Evolutionary conservation across 441 rosid species (phyloP).

Genomic region (Melastoma candidum): DNA sequence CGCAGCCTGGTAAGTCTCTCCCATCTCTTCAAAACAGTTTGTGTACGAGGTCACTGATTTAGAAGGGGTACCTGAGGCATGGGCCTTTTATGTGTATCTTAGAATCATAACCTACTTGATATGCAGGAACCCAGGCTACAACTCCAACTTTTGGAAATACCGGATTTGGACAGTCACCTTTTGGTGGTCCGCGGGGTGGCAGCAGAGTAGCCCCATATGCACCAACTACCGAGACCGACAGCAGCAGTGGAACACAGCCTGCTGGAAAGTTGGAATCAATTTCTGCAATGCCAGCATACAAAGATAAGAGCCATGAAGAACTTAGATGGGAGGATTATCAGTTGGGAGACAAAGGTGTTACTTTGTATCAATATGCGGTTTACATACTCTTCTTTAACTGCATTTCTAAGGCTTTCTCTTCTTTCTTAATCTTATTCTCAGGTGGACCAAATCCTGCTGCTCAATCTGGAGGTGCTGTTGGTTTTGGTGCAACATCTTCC

Average conservation of each 20-base stretch:
- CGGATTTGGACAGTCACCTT: slow-evolving; percentile 63
- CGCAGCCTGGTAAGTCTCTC: slow-evolving; percentile 49
- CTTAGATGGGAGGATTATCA: slow-evolving; percentile 96
- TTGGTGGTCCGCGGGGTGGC: slow-evolving; percentile 75
- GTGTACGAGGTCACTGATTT: background rate
- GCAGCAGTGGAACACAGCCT: slow-evolving; percentile 38
- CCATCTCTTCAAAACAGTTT: background rate
- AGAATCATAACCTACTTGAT: slow-evolving; percentile 6
- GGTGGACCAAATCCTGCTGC: slow-evolving; percentile 66
- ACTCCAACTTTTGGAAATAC: slow-evolving; percentile 50
- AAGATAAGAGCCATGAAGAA: slow-evolving; percentile 84
- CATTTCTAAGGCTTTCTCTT: too few relatives aligned
- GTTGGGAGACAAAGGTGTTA: slow-evolving; percentile 84
- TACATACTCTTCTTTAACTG: too few relatives aligned
- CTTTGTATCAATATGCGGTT: background rate
- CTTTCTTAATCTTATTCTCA: slow-evolving; percentile 19
- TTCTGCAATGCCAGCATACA: slow-evolving; percentile 73
- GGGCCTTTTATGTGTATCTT: too few relatives aligned
- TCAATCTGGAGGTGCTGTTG: slow-evolving; percentile 44
- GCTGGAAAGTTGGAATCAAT: slow-evolving; percentile 73
- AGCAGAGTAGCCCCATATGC: slow-evolving; percentile 60
- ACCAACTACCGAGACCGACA: slow-evolving; percentile 59
- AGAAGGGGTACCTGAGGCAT: too few relatives aligned
- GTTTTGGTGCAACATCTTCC: slow-evolving; percentile 27
- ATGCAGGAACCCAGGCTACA: slow-evolving; percentile 60